Conservation (phyloP, 371 early-diverging fungal genomes). For the Batkoa obscura region DNA sequence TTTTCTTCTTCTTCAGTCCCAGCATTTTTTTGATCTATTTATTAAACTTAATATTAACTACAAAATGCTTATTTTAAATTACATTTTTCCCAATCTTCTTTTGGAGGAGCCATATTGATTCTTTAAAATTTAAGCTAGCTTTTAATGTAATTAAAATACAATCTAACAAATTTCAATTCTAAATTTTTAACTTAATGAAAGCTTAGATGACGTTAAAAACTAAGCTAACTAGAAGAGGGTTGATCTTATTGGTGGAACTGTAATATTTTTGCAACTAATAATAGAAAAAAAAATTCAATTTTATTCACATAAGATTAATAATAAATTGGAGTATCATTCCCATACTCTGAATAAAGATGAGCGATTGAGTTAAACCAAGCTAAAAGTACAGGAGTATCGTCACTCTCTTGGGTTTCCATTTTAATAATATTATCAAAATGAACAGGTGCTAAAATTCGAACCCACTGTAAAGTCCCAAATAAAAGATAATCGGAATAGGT, state of each 20-base stretch:
- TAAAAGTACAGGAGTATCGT: background rate
- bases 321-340: too few species aligned
- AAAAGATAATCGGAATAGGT: background rate
- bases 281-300: too few species aligned
- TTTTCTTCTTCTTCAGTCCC: constrained; percentile 71
- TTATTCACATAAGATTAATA: too few species aligned
- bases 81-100: constrained; percentile 93
- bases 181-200: too few species aligned
- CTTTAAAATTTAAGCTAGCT: too few species aligned
- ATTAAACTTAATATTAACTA: background rate
- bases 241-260: too few species aligned
- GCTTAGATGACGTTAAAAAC: too few species aligned
- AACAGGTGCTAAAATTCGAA: background rate
- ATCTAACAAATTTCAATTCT: too few species aligned
- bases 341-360: too few species aligned
- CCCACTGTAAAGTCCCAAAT: background rate
- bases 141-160: too few species aligned
- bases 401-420: background rate
- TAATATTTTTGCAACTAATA: too few species aligned
- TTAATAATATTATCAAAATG: background rate
- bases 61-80: constrained; percentile 10
- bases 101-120: constrained; percentile 26
- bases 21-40: constrained; percentile 50
- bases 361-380: background rate
- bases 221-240: too few species aligned